Conservation (phyloP, 306 rosid species). For the Trichosanthes cucumerina region DNA sequence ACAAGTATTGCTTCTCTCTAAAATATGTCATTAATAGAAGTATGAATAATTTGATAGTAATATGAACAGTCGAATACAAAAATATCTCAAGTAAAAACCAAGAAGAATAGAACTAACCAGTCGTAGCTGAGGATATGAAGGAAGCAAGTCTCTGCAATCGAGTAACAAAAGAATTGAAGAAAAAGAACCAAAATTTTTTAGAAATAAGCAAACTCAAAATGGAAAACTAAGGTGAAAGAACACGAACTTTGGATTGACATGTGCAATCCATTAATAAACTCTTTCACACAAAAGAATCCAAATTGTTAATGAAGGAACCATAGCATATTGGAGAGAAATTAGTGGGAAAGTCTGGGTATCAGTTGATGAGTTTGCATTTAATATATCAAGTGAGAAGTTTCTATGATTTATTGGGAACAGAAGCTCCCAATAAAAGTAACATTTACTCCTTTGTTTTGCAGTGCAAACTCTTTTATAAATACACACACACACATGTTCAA, state of each 20-base stretch:
- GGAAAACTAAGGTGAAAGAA: neutral
- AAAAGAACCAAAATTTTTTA: neutral
- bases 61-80: too few species aligned
- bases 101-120: constrained; percentile 44
- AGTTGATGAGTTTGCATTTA: neutral
- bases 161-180: constrained; percentile 7
- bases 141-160: constrained; percentile 82
- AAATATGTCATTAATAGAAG: neutral
- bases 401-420: neutral
- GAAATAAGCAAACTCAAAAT: constrained; percentile 14
- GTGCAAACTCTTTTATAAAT: too few species aligned
- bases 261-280: neutral
- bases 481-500: neutral
- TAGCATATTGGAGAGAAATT: neutral
- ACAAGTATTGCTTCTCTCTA: neutral
- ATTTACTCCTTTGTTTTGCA: too few species aligned
- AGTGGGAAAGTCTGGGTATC: neutral
- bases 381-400: neutral
- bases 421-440: neutral
- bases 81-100: neutral
- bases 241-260: neutral
- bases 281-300: neutral
- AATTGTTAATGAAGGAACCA: neutral
- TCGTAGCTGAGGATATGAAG: constrained; percentile 50
- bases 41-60: too few species aligned